Base-by-base conservation (phyloP, 768 basidiomycete species). In the Agaricus blazei region DNA sequence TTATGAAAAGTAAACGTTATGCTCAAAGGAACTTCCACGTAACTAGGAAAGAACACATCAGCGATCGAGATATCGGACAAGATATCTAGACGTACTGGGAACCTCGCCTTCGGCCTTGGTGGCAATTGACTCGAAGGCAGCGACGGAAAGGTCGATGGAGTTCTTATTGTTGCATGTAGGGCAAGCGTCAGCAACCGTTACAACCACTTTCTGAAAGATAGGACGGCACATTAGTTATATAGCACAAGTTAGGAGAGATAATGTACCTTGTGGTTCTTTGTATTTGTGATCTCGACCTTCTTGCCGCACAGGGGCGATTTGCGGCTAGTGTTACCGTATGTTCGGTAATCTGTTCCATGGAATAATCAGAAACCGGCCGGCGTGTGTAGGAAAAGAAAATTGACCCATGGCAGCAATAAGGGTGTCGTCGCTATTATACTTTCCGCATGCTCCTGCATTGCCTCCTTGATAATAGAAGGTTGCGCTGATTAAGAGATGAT, bases 371-470 rank as follows among this genome's bases (percentile, higher is more conserved):
- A 34, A 41, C 3, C 12, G 14, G 48, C 3, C 19, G 4, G 45
- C 23, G 37, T 26, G 14, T 8, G 29, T 19, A 34, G 8, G 12
- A 51, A 44, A 51, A 11, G 40, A 49, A 37, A 43, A 68, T 79
- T 61, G 60, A 82, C 86, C 79, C 26, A 90, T 78, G 37, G 88
- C 88, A 62, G 76, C 82, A 62, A 90, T 77, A 37, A 73, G 49
- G 60, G 73, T 84, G 27, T 12, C 62, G 70, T 96, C 94, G 2
- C 64, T 55, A 76, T 78, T 71, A 24, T 31, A 73, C 69, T 15
- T 59, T 64, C 94, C 95, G 68, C 95, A 97, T 5, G 90, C 88
- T 52, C 94, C 94, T 7, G 88, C 74, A 38, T 75, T 75, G 46
- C 87, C 88, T 46, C 80, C 71, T 75, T 91, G 90, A 70, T 75